Base-by-base conservation (phyloP, 148 eudicot species). In the Vaccinium myrtillus region DNA sequence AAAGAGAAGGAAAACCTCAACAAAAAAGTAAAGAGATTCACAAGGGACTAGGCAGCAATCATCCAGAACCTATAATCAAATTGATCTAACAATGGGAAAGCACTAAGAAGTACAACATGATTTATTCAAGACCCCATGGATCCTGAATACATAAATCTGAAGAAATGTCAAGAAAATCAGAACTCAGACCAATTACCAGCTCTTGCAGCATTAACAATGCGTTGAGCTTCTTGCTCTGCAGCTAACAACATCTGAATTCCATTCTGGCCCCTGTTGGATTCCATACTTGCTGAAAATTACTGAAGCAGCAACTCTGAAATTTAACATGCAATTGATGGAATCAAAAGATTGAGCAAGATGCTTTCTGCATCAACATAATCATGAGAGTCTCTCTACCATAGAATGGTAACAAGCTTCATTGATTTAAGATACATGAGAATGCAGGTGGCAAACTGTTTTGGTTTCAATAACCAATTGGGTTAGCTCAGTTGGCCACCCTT, bases 161-260 rank as follows among this genome's bases (percentile, higher is more conserved):
- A 14, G 25, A 49, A 8, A 36, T 5, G 50, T 0, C 3, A 79
- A 15, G 25, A 19, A 49, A 77, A 43, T 15, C 23, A n/a, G 48
- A 81, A 32, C 56, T 19, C 32, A 10, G 14, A 80, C 69, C 67
- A 50, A 2, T 77, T 87, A 94, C 98, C 94, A 61, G 86, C 87
- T 92, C 88, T 93, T 75, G 98, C 98, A 79, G 92, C 87, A 88
- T 89, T 92, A 75, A 94, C 96, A 82, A 94, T 95, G 83, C 91
- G 96, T 81, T 95, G 98, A 78, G 98, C 98, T 86, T 94, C 98
- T 89, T 94, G 96, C 81, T 94, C 98, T 65, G 98, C 98, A 87
- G 94, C 91, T 86, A 95, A 84, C 87, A 95, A 83, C 61, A 87
- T 86, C 87, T 95, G 98, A 87, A 95, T 95, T 78, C 98, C 98